A percentile compares a stretch with the other conserved stretches of the same genome.
Conservation (phyloP, 345 rosid species). For the Atalantia buxifolia region DNA sequence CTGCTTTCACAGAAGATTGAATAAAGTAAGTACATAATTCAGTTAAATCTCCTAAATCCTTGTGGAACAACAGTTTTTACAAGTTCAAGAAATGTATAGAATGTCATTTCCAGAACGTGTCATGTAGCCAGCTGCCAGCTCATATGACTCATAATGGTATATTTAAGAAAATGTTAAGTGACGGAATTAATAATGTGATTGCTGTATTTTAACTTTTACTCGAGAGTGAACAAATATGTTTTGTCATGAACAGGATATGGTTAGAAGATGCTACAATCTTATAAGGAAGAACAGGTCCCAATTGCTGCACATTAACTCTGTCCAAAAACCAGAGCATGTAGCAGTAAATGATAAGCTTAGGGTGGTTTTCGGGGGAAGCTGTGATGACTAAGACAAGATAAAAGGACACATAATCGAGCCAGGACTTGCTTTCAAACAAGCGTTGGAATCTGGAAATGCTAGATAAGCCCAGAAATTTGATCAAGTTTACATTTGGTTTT, state of each 20-base stretch:
- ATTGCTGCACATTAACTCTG: neutral
- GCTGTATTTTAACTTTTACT: neutral
- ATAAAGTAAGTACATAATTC: conserved; percentile 14
- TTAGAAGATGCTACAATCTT: conserved; percentile 24
- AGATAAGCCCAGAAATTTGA: neutral
- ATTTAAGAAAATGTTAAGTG: neutral
- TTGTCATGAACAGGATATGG: conserved; percentile 29
- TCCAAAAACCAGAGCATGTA: neutral
- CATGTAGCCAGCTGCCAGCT: neutral
- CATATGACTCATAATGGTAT: no score
- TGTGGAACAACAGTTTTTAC: neutral
- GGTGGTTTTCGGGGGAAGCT: conserved; percentile 2
- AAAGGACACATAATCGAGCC: neutral
- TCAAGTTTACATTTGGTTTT: neutral
- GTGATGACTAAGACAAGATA: conserved; percentile 8
- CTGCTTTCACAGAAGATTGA: conserved; percentile 24
- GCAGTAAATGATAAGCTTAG: conserved; percentile 8
- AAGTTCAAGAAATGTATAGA: neutral
- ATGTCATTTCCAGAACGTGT: neutral
- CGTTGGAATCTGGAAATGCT: neutral
- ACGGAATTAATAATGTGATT: neutral
- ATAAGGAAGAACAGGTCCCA: conserved; percentile 10
- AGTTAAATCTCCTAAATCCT: no score
- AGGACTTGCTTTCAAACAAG: neutral
- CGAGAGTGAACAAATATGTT: neutral